phyloP scores from a whole-genome alignment of 2,329 filamentous ascomycete species.

The Ophiostoma angusticollis region DNA sequence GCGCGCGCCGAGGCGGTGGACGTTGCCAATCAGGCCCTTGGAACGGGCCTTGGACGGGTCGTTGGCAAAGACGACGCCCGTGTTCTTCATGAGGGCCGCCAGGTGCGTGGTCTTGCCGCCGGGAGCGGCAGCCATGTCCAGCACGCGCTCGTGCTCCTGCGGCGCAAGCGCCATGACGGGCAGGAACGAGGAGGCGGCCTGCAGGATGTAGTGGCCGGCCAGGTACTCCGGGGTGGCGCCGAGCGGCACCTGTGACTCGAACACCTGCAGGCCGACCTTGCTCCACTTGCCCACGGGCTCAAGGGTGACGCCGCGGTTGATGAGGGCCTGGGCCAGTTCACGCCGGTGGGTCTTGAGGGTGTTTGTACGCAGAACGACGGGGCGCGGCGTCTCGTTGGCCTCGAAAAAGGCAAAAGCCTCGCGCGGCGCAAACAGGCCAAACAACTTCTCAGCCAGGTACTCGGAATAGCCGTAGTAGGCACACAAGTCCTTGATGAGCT shows the following conservation, averaged over 20 bases:
- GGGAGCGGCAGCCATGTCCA: constrained; percentile 90
- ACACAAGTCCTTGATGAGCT: constrained; percentile 84
- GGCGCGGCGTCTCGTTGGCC: constrained; percentile 85
- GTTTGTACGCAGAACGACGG: constrained; percentile 93
- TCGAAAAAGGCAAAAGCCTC: constrained; percentile 98
- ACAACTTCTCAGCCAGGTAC: constrained; percentile 91
- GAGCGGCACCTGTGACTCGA: constrained; percentile 73
- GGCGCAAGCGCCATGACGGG: constrained; percentile 95
- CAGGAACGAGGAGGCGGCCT: constrained; percentile 91
- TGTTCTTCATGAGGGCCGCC: constrained; percentile 96
- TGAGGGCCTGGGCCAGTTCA: constrained; percentile 83
- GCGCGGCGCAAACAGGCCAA: constrained; percentile 78
- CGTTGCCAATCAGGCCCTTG: constrained; percentile 96
- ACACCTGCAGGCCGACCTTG: constrained; percentile 93
- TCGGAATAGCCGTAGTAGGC: constrained; percentile 93
- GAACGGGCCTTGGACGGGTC: constrained; percentile 87
- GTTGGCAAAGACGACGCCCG: constrained; percentile 89
- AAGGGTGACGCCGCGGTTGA: constrained; percentile 90
- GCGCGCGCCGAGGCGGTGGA: constrained; percentile 83
- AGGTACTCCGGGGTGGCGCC: constrained; percentile 96
- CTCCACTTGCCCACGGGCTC: constrained; percentile 98
- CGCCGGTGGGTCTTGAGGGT: constrained; percentile 65
- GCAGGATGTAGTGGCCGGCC: constrained; percentile 93
- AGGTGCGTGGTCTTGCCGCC: constrained; percentile 95
- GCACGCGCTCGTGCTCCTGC: constrained; percentile 79